A percentile compares a stretch with the other conserved stretches of the same genome.
Conservation (phyloP, 2,329 filamentous ascomycete genomes). For the Aphanoascus verrucosus region DNA sequence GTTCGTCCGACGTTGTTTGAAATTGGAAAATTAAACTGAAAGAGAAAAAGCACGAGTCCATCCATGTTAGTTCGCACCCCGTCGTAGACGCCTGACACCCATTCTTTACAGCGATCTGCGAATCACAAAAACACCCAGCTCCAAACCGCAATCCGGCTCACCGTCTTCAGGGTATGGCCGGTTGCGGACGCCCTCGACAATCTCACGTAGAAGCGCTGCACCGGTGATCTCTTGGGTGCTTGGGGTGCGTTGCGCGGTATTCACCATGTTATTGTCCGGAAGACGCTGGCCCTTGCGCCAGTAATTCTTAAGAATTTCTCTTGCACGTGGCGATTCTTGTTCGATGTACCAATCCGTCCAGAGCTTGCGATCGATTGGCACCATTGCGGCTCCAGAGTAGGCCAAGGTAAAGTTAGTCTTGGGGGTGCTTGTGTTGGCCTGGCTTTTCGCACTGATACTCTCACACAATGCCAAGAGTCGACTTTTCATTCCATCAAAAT, state of each 20-base stretch:
- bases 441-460: constrained; percentile 22
- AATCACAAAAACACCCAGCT: constrained; percentile 42
- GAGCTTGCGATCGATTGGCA: constrained; percentile 41
- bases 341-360: constrained; percentile 57
- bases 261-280: constrained; percentile 23
- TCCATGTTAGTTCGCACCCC: background rate
- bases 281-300: constrained; percentile 32
- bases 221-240: constrained; percentile 38
- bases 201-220: constrained; percentile 47
- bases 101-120: constrained; percentile 27
- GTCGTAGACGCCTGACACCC: background rate
- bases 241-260: constrained; percentile 22
- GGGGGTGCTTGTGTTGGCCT: constrained; percentile 22
- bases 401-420: constrained; percentile 35
- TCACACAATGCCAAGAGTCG: constrained; percentile 34
- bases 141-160: constrained; percentile 36
- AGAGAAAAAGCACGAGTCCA: background rate
- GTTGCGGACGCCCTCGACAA: constrained; percentile 48
- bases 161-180: constrained; percentile 38
- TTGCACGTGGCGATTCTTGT: constrained; percentile 51
- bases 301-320: constrained; percentile 38
- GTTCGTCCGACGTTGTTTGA: background rate
- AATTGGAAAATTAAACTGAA: background rate
- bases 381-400: constrained; percentile 43
- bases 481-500: constrained; percentile 42